A percentile compares a stretch with the other conserved stretches of the same genome.
Evolutionary conservation across 768 basidiomycete genomes (phyloP).

Genomic region (Candolleomyces aberdarensis): DNA sequence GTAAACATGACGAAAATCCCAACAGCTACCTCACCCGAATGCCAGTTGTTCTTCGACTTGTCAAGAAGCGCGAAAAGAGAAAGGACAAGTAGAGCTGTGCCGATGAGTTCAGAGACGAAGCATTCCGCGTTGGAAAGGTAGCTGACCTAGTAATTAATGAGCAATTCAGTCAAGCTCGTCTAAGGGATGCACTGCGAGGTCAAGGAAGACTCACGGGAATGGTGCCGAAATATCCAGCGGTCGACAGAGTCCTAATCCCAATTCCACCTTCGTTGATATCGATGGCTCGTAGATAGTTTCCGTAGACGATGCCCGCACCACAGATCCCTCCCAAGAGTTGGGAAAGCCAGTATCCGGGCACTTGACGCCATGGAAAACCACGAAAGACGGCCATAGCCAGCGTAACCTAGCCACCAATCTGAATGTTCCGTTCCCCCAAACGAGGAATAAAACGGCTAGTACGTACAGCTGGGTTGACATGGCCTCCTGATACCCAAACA

Average conservation of each 20-base stretch:
- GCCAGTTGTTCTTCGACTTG: slow-evolving; percentile 41
- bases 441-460: not conserved
- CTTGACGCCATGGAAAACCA: slow-evolving; percentile 70
- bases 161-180: not conserved
- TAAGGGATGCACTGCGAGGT: not conserved
- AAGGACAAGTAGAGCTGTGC: slow-evolving; percentile 54
- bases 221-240: slow-evolving; percentile 57
- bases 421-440: not conserved
- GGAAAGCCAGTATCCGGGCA: slow-evolving; percentile 60
- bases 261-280: slow-evolving; percentile 58
- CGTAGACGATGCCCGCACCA: slow-evolving; percentile 61
- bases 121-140: slow-evolving; percentile 39
- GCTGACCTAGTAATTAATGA: slow-evolving; percentile 22
- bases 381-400: slow-evolving; percentile 59
- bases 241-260: slow-evolving; percentile 50
- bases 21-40: slow-evolving; percentile 54
- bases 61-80: slow-evolving; percentile 55
- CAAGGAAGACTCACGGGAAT: slow-evolving; percentile 45
- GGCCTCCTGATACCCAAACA: slow-evolving; percentile 67
- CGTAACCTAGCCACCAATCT: slow-evolving; percentile 44
- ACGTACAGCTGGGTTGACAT: slow-evolving; percentile 60
- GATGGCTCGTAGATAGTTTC: slow-evolving; percentile 69
- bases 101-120: slow-evolving; percentile 56
- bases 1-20: slow-evolving; percentile 52
- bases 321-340: slow-evolving; percentile 64